A percentile compares a stretch with the other conserved stretches of the same genome.
Evolutionary conservation across 1,139 yeast species (phyloP).

Genomic region (Yamadazyma siamensis): DNA sequence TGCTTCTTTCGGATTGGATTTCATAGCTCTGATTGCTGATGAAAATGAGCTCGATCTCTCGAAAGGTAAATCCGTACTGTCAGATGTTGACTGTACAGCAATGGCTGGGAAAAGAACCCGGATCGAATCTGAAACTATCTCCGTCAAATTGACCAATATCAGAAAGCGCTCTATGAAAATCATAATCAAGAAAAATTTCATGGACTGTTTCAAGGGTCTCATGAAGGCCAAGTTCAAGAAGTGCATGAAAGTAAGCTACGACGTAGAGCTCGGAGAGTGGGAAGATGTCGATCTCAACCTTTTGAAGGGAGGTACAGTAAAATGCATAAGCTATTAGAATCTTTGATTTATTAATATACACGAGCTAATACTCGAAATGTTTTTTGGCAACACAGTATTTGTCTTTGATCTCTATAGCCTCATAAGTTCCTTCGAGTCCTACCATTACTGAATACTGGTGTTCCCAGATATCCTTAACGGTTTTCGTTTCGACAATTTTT

Average conservation of each 20-base stretch:
- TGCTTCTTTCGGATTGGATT: conserved; percentile 3
- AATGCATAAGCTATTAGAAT: conserved; percentile 2
- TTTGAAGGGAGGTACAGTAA: conserved; percentile 3
- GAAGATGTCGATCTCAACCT: conserved; percentile 3
- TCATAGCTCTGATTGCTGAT: conserved; percentile 1
- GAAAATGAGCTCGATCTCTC: conserved; percentile 9
- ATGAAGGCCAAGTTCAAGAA: conserved; percentile 1
- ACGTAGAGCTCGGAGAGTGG: conserved; percentile 6
- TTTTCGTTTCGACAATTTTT: conserved; percentile 69
- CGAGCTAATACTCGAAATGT: conserved; percentile 8
- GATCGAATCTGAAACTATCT: conserved; percentile 5
- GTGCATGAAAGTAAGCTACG: conserved; percentile 4
- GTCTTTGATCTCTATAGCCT: conserved; percentile 84
- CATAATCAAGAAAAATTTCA: conserved; percentile 3
- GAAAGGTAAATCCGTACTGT: conserved; percentile 3
- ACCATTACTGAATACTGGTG: conserved; percentile 70
- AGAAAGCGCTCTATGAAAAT: conserved; percentile 7
- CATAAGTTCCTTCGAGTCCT: conserved; percentile 89
- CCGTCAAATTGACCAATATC: conserved; percentile 5
- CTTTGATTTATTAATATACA: conserved; percentile 3
- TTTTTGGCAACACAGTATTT: conserved; percentile 65
- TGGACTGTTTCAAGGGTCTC: conserved; percentile 3
- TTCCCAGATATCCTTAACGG: conserved; percentile 66
- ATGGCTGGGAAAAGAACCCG: conserved; percentile 8
- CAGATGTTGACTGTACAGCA: conserved; percentile 10